A percentile compares a stretch with the other conserved stretches of the same genome.
These are phyloP conservation scores for Lichina pygmaea DNA, from an alignment of 495 filamentous ascomycete genomes.

Conservation along the genomic window DNA sequence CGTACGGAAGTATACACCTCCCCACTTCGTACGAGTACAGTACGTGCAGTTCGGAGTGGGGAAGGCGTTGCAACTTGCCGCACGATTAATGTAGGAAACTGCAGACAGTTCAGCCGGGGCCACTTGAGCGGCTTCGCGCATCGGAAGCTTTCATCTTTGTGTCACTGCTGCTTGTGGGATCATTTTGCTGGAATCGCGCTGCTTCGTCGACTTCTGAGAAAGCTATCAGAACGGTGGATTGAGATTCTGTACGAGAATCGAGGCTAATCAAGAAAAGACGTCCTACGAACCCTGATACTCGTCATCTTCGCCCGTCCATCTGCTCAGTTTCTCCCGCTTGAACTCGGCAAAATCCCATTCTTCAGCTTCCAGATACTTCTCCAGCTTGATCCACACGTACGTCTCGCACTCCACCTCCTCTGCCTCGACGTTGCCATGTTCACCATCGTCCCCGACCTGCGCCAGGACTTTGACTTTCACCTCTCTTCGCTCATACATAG, in stretches of 20 bases:
- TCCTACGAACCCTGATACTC: constrained; percentile 2
- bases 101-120: too few relatives aligned
- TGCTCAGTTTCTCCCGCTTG: constrained; percentile 32
- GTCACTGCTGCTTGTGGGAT: not conserved
- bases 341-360: constrained; percentile 76
- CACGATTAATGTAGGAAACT: too few relatives aligned
- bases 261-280: not conserved
- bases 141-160: too few relatives aligned
- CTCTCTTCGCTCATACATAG: constrained; percentile 32
- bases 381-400: constrained; percentile 42
- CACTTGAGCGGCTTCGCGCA: too few relatives aligned
- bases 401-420: constrained; percentile 35
- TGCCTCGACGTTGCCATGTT: constrained; percentile 21
- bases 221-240: not conserved
- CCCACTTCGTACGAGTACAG: too few relatives aligned
- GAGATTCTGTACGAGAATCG: not conserved
- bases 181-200: not conserved
- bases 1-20: too few relatives aligned
- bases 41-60: too few relatives aligned
- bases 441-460: constrained; percentile 10
- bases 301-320: constrained; percentile 15
- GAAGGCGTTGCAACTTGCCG: too few relatives aligned
- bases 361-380: constrained; percentile 24
- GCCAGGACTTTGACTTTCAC: constrained; percentile 32
- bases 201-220: constrained; percentile 2